A percentile compares a stretch with the other conserved stretches of the same genome.
phyloP scores from a whole-genome alignment of 1,284 basidiomycete genomes.

The Agaricales sp. region DNA sequence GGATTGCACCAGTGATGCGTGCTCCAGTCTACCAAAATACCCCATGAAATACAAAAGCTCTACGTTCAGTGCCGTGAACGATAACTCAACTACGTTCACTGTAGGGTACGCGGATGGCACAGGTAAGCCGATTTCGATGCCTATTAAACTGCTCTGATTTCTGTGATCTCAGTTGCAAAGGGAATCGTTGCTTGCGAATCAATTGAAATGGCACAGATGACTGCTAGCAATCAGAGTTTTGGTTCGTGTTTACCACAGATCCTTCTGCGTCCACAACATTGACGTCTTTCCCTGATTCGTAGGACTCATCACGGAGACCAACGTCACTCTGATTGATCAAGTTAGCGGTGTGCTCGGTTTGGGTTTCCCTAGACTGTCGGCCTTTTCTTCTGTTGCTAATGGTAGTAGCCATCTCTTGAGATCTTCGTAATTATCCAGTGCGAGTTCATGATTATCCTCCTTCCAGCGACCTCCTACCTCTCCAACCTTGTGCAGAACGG shows the following conservation, averaged over 20 bases:
- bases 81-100: slow-evolving; percentile 48
- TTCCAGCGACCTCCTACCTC: slow-evolving; percentile 55
- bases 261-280: not conserved
- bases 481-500: slow-evolving; percentile 50
- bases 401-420: no score
- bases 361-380: slow-evolving; percentile 64
- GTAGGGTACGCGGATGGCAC: slow-evolving; percentile 59
- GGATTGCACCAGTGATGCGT: slow-evolving; percentile 41
- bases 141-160: no score
- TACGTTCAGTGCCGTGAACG: slow-evolving; percentile 48
- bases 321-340: slow-evolving; percentile 49
- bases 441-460: slow-evolving; percentile 1
- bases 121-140: slow-evolving; percentile 37
- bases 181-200: slow-evolving; percentile 64
- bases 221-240: slow-evolving; percentile 48
- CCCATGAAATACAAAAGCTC: slow-evolving; percentile 55
- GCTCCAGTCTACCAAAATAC: slow-evolving; percentile 50
- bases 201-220: slow-evolving; percentile 47
- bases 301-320: slow-evolving; percentile 54
- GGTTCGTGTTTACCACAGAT: slow-evolving; percentile 48
- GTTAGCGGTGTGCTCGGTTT: slow-evolving; percentile 65
- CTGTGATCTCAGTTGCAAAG: slow-evolving; percentile 34
- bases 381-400: slow-evolving; percentile 38
- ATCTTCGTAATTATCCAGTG: slow-evolving; percentile 4
- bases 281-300: slow-evolving; percentile 5